These are phyloP conservation scores for Cenococcum geophilum DNA, from an alignment of 495 filamentous ascomycete genomes.

Conservation along the genomic window DNA sequence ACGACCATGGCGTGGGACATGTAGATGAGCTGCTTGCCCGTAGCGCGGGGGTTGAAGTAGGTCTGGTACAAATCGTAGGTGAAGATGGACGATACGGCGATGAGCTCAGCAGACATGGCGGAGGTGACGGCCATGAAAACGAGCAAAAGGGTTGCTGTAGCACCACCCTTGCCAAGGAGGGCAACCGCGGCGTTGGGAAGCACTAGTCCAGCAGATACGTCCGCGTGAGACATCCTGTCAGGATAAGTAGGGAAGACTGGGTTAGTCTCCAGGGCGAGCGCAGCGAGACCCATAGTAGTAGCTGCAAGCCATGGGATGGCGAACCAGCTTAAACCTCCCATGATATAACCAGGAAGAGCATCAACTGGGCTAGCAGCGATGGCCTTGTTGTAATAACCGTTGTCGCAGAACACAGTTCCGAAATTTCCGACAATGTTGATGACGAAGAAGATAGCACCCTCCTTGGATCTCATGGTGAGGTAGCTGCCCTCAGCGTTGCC, in stretches of 20 bases:
- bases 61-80: slow-evolving; percentile 79
- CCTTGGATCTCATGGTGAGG: slow-evolving; percentile 79
- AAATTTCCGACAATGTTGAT: slow-evolving; percentile 69
- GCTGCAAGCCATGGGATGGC: slow-evolving; percentile 92
- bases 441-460: slow-evolving; percentile 92
- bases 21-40: slow-evolving; percentile 73
- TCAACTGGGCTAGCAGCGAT: slow-evolving; percentile 30
- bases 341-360: slow-evolving; percentile 75
- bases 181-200: slow-evolving; percentile 85
- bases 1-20: slow-evolving; percentile 75
- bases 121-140: slow-evolving; percentile 96
- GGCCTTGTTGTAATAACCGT: slow-evolving; percentile 34
- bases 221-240: slow-evolving; percentile 60
- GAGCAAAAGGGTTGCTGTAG: slow-evolving; percentile 73
- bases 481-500: slow-evolving; percentile 85
- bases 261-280: slow-evolving; percentile 71
- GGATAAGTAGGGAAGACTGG: slow-evolving; percentile 69
- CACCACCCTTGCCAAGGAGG: slow-evolving; percentile 83
- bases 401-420: slow-evolving; percentile 73
- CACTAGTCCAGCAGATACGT: slow-evolving; percentile 82
- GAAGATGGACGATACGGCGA: slow-evolving; percentile 87
- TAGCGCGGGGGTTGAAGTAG: slow-evolving; percentile 51
- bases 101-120: slow-evolving; percentile 81
- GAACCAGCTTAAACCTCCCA: slow-evolving; percentile 90
- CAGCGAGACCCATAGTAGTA: slow-evolving; percentile 90